phyloP scores from a whole-genome alignment of 2,329 filamentous ascomycete species.

The Corynespora cassiicola region DNA sequence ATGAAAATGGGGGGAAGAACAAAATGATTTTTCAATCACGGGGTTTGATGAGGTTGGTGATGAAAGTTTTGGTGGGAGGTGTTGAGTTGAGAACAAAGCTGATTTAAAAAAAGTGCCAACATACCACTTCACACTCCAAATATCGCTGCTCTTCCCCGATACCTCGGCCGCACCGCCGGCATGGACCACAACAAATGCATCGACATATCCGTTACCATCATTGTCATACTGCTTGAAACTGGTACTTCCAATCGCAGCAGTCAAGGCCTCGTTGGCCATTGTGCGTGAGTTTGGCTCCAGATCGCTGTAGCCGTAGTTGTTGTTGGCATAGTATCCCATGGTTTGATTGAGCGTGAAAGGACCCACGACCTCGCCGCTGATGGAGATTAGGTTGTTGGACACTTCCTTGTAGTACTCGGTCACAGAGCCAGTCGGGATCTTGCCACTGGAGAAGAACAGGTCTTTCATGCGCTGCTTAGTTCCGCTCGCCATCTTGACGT shows the following conservation, averaged over 20 bases:
- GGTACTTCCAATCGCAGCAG: slow-evolving; percentile 10
- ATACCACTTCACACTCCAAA: slow-evolving; percentile 36
- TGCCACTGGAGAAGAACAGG: slow-evolving; percentile 29
- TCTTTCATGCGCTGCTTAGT: slow-evolving; percentile 23
- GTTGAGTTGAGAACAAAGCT: too few species aligned
- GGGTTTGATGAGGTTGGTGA: too few species aligned
- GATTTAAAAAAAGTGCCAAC: too few species aligned
- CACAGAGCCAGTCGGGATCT: slow-evolving; percentile 27
- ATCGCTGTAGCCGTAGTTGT: slow-evolving; percentile 15
- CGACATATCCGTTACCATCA: slow-evolving; percentile 28
- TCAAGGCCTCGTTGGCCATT: slow-evolving; percentile 26
- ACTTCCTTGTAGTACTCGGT: slow-evolving; percentile 30
- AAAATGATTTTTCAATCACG: too few species aligned
- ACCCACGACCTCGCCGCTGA: slow-evolving; percentile 29
- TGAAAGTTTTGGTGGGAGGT: too few species aligned
- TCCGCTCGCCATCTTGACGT: slow-evolving; percentile 21
- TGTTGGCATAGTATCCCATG: slow-evolving; percentile 27
- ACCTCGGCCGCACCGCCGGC: slow-evolving; percentile 26
- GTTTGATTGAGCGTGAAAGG: slow-evolving; percentile 24
- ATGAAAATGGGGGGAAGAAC: too few species aligned
- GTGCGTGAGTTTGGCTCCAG: slow-evolving; percentile 23
- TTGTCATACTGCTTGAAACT: slow-evolving; percentile 28
- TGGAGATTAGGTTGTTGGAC: slow-evolving; percentile 20
- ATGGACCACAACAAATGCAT: slow-evolving; percentile 33
- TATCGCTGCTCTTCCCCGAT: slow-evolving; percentile 18